Conservation (phyloP, 129 eudicot species). For the Ambrosia trifida region DNA sequence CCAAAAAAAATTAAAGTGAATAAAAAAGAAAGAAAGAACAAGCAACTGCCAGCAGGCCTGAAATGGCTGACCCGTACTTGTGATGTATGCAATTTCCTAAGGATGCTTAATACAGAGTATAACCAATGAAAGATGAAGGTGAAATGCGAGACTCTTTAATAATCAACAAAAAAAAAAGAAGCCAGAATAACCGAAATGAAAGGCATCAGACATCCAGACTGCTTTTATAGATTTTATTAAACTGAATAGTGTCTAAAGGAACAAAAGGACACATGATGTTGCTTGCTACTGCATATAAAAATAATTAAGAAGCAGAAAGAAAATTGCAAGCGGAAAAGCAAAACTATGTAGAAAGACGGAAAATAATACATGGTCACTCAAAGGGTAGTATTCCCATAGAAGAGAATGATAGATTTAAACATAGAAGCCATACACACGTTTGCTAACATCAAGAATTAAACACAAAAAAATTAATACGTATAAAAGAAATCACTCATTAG, state of each 20-base stretch:
- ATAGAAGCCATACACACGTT: neutral
- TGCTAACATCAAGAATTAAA: constrained; percentile 5
- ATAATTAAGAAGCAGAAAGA: neutral
- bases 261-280: constrained; percentile 1
- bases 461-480: neutral
- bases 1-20: too few species aligned
- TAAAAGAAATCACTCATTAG: neutral
- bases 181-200: neutral
- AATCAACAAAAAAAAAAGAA: neutral
- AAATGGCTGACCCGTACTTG: too few species aligned
- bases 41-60: too few species aligned
- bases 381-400: constrained; percentile 4
- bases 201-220: neutral
- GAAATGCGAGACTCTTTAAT: neutral
- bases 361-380: neutral
- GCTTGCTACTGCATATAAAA: neutral
- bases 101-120: too few species aligned
- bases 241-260: constrained; percentile 2
- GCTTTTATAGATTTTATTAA: neutral
- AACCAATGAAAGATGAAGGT: constrained; percentile 1
- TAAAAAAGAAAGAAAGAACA: too few species aligned
- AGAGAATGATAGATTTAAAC: too few species aligned
- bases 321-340: neutral
- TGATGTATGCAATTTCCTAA: too few species aligned
- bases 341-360: neutral